These are phyloP conservation scores for Backusella sp. DNA, from an alignment of 192 early-diverging fungal species.

Conservation along the genomic window DNA sequence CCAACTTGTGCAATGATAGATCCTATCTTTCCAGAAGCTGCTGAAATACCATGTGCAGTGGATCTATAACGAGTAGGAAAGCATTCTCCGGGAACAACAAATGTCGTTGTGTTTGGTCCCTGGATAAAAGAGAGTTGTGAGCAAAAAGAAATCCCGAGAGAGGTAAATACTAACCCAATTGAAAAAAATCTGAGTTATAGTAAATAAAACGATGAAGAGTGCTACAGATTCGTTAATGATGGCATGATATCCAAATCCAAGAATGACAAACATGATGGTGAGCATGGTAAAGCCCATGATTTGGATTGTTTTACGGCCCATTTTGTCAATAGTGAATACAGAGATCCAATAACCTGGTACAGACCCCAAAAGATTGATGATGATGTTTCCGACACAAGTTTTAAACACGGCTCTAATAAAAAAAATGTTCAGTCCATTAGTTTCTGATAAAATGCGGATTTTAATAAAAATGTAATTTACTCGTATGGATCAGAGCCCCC, in stretches of 20 bases:
- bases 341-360: constrained; percentile 97
- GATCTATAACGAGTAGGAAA: constrained; percentile 84
- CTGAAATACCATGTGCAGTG: constrained; percentile 79
- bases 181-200: constrained; percentile 75
- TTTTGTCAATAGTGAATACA: constrained; percentile 83
- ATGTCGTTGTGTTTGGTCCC: constrained; percentile 93
- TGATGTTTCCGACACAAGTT: constrained; percentile 86
- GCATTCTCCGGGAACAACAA: constrained; percentile 80
- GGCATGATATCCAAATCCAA: constrained; percentile 71
- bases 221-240: constrained; percentile 57
- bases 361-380: constrained; percentile 81
- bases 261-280: constrained; percentile 69
- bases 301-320: constrained; percentile 94
- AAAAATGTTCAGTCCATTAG: neutral
- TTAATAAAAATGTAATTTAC: neutral
- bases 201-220: constrained; percentile 66
- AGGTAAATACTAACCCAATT: constrained; percentile 59
- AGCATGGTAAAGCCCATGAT: constrained; percentile 83
- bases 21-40: constrained; percentile 77
- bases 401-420: constrained; percentile 58
- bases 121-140: neutral
- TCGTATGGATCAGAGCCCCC: constrained; percentile 34
- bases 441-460: too few species aligned
- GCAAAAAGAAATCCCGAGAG: neutral
- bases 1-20: constrained; percentile 75